Conservation (phyloP, 805 yeast species). For the Hanseniaspora hatyaiensis region DNA sequence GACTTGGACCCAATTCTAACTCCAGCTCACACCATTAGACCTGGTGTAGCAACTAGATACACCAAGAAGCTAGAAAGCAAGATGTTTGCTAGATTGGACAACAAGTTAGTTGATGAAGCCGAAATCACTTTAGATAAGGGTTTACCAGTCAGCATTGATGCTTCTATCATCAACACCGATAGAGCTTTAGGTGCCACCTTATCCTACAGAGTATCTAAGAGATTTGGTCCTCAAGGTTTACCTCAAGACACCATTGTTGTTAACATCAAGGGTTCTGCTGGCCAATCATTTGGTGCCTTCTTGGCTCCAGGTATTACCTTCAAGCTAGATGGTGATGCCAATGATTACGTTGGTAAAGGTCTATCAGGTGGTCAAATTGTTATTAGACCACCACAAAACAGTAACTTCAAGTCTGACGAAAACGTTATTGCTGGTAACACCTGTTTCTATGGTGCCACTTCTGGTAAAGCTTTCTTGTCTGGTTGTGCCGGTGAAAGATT, state of each 20-base stretch:
- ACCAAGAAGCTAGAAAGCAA: slow-evolving; percentile 89
- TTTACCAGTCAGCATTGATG: slow-evolving; percentile 88
- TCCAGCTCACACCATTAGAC: slow-evolving; percentile 92
- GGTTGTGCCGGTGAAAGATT: slow-evolving; percentile 98
- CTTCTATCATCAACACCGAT: slow-evolving; percentile 88
- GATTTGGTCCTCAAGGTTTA: slow-evolving; percentile 81
- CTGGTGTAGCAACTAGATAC: slow-evolving; percentile 90
- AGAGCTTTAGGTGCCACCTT: slow-evolving; percentile 92
- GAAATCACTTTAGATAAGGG: slow-evolving; percentile 93
- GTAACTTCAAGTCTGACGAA: slow-evolving; percentile 85
- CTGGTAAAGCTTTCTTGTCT: slow-evolving; percentile 84
- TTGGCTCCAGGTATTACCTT: slow-evolving; percentile 91
- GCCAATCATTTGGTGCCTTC: slow-evolving; percentile 97
- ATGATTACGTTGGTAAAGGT: slow-evolving; percentile 96
- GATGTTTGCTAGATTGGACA: slow-evolving; percentile 84
- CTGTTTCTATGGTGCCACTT: slow-evolving; percentile 94
- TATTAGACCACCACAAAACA: slow-evolving; percentile 79
- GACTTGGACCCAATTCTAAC: slow-evolving; percentile 89
- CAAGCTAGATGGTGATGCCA: slow-evolving; percentile 93
- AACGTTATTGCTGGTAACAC: slow-evolving; percentile 95
- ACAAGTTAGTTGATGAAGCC: slow-evolving; percentile 90
- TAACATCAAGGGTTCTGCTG: slow-evolving; percentile 84
- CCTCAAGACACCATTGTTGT: slow-evolving; percentile 96
- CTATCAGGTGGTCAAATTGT: slow-evolving; percentile 88
- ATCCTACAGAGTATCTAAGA: slow-evolving; percentile 86